These are phyloP conservation scores for Chalaropsis ovoidea DNA, from an alignment of 2,329 filamentous ascomycete species.

Conservation along the genomic window DNA sequence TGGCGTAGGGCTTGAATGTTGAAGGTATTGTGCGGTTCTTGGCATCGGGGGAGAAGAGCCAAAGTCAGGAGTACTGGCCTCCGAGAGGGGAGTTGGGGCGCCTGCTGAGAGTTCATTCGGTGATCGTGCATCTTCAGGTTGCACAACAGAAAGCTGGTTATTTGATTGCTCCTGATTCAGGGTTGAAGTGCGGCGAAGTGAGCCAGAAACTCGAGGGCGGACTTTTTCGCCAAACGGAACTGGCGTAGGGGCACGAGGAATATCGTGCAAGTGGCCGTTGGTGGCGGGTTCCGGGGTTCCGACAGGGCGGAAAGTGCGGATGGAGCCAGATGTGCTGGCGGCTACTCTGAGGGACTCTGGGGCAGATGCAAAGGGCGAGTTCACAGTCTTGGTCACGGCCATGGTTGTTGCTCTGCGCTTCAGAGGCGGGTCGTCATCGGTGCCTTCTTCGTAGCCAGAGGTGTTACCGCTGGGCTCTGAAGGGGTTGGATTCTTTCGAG, in stretches of 20 bases:
- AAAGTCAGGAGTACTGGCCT: slow-evolving; percentile 67
- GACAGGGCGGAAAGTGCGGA: slow-evolving; percentile 73
- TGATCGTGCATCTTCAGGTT: slow-evolving; percentile 44
- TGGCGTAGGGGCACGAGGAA: slow-evolving; percentile 68
- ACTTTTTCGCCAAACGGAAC: slow-evolving; percentile 41
- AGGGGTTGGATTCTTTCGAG: slow-evolving; percentile 41
- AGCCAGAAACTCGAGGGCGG: slow-evolving; percentile 29
- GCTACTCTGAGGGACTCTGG: slow-evolving; percentile 78
- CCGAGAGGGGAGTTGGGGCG: slow-evolving; percentile 45
- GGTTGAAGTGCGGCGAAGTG: slow-evolving; percentile 51
- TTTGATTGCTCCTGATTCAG: slow-evolving; percentile 42
- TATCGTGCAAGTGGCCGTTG: slow-evolving; percentile 53
- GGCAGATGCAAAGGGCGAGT: slow-evolving; percentile 59
- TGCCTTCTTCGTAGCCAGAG: slow-evolving; percentile 60
- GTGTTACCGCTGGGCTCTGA: slow-evolving; percentile 50
- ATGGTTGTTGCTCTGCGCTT: slow-evolving; percentile 71
- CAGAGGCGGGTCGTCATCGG: slow-evolving; percentile 44
- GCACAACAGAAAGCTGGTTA: slow-evolving; percentile 33
- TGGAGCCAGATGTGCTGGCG: slow-evolving; percentile 78
- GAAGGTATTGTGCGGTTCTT: slow-evolving; percentile 43
- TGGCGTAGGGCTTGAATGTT: slow-evolving; percentile 52
- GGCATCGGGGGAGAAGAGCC: slow-evolving; percentile 83
- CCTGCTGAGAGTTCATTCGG: slow-evolving; percentile 42
- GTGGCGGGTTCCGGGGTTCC: slow-evolving; percentile 40
- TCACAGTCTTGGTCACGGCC: slow-evolving; percentile 61